Base-by-base conservation (phyloP, 2,329 filamentous ascomycete species). In the Fusarium incarnatum region DNA sequence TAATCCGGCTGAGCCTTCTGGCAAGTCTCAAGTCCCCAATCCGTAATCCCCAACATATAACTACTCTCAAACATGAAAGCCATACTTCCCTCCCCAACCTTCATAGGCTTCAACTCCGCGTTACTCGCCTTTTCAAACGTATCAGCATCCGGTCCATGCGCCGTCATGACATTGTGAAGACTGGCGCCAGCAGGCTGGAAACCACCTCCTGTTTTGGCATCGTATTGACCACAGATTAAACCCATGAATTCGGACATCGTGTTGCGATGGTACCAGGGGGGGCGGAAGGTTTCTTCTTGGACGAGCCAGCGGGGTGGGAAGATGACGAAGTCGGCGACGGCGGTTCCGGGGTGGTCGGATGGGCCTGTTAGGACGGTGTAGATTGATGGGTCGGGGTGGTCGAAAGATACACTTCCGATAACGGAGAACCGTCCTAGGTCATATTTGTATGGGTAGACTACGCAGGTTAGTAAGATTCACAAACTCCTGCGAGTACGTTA, bases 311-410 rank as follows among this genome's bases (percentile, higher is more conserved):
- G 84, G 0, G 91, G 90, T 5, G 90, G 89, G 80, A 93, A 92
- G 79, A 92, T 89, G 76, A 92, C 88, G 72, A 93, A 92, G 79
- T 93, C 91, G 11, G 89, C 89, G 8, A 91, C 80, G 22, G 91
- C 89, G 0, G 90, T 91, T 11, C 89, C 88, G 0, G 87, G 83
- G 3, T 84, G 85, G 4, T 85, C 81, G 4, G 88, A 88, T 11
- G 86, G 88, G 1, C 88, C 89, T 3, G 91, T 89, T 6, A 92
- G 82, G 6, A 93, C 91, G 0, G 89, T 94, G 81, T 90, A 94
- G 77, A 95, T 94, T 64, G 87, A 90, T 0, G 92, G 92, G 75
- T 94, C 92, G 0, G 92, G 91, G 75, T 95, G 92, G 78, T 94
- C 71, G 16, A 74, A 74, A 2, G 69, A 92, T 70, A 92, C 88